These are phyloP conservation scores for Naganishia randhawae DNA, from an alignment of 768 basidiomycete species.

Conservation along the genomic window DNA sequence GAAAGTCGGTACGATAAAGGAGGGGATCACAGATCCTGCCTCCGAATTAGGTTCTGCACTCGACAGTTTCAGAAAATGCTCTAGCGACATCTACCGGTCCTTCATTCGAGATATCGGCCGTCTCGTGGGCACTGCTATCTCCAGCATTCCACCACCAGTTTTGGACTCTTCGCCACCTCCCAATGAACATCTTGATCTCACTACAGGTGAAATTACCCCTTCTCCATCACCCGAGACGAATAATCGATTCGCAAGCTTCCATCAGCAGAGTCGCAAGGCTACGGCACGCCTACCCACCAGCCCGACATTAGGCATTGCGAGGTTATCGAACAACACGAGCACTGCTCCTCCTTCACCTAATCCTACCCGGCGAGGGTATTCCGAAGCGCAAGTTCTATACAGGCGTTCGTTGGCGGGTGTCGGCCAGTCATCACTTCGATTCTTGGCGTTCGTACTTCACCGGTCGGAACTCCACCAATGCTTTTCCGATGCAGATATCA, in stretches of 20 bases:
- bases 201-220: conserved; percentile 10
- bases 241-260: conserved; percentile 2
- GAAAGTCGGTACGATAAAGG: neutral
- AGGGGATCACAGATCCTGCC: neutral
- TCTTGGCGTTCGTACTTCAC: conserved; percentile 39
- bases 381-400: conserved; percentile 46
- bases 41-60: neutral
- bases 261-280: conserved; percentile 34
- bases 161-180: conserved; percentile 22
- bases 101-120: conserved; percentile 42
- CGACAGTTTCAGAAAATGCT: neutral
- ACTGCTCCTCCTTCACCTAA: conserved; percentile 1
- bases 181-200: neutral
- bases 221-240: conserved; percentile 21
- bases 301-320: neutral
- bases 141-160: conserved; percentile 6
- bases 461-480: conserved; percentile 33
- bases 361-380: conserved; percentile 38
- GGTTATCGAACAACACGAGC: neutral
- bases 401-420: conserved; percentile 46
- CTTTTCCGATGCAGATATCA: conserved; percentile 43
- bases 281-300: neutral
- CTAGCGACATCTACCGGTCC: conserved; percentile 31
- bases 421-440: conserved; percentile 39
- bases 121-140: conserved; percentile 32